These are phyloP conservation scores for Pontederia crassipes DNA, from an alignment of 176 grass and related monocot species.

Conservation along the genomic window DNA sequence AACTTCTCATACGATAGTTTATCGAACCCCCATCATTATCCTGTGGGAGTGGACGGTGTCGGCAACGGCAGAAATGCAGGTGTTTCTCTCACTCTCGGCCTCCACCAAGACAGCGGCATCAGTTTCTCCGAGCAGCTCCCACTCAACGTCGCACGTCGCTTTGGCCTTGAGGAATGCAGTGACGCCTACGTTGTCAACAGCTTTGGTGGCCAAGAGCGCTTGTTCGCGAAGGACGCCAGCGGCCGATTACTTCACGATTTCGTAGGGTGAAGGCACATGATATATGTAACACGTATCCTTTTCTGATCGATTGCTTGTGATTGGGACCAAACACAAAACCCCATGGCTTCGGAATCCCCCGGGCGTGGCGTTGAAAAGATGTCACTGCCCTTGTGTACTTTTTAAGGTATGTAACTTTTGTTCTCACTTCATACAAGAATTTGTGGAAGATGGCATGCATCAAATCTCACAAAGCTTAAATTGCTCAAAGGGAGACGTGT, in stretches of 20 bases:
- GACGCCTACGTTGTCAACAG: constrained; percentile 64
- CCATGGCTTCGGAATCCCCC: no score
- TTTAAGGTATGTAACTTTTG: no score
- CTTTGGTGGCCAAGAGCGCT: constrained; percentile 62
- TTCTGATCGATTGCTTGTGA: no score
- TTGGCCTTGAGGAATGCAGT: constrained; percentile 70
- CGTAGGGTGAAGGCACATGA: constrained; percentile 40
- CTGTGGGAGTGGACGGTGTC: neutral
- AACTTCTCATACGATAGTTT: constrained; percentile 44
- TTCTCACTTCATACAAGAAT: no score
- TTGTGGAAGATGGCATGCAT: no score
- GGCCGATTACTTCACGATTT: constrained; percentile 91
- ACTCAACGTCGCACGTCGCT: constrained; percentile 64
- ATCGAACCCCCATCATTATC: constrained; percentile 31
- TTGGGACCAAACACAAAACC: no score
- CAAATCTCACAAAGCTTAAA: no score
- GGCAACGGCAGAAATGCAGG: constrained; percentile 7
- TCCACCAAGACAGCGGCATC: constrained; percentile 80
- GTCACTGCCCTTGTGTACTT: no score
- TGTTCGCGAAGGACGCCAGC: constrained; percentile 69
- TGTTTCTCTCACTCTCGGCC: constrained; percentile 84
- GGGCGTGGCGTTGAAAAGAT: no score
- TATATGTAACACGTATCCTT: no score
- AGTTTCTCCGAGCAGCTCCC: constrained; percentile 48
- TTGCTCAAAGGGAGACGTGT: no score